These are phyloP conservation scores for Phoenix dactylifera DNA, from an alignment of 176 grass and related monocot species.

Conservation along the genomic window DNA sequence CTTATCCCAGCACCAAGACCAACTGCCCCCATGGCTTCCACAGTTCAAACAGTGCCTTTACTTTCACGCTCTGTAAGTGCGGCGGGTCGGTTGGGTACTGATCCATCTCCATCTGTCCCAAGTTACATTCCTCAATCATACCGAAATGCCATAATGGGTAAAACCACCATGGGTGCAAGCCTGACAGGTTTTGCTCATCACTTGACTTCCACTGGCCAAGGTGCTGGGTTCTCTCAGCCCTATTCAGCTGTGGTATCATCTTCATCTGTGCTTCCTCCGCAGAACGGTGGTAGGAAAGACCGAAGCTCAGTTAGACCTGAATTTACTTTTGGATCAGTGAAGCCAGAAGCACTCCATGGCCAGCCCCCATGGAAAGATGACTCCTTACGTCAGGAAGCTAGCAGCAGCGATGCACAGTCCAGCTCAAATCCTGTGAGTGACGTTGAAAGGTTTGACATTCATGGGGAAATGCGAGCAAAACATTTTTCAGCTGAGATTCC, in stretches of 20 bases:
- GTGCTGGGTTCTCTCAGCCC: slow-evolving; percentile 11
- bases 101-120: slow-evolving; percentile 26
- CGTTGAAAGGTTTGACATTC: slow-evolving; percentile 9
- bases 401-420: neutral
- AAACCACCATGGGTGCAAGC: slow-evolving; percentile 13
- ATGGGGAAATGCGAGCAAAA: slow-evolving; percentile 2
- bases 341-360: slow-evolving; percentile 2
- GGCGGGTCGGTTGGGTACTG: slow-evolving; percentile 35
- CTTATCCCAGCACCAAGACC: slow-evolving; percentile 42
- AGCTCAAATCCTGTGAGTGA: neutral
- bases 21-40: slow-evolving; percentile 22
- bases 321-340: slow-evolving; percentile 16
- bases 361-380: slow-evolving; percentile 7
- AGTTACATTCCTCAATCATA: slow-evolving; percentile 54
- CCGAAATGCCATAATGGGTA: slow-evolving; percentile 59
- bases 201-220: slow-evolving; percentile 29
- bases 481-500: neutral
- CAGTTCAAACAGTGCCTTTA: slow-evolving; percentile 34
- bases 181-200: slow-evolving; percentile 31
- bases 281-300: slow-evolving; percentile 3
- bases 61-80: slow-evolving; percentile 40
- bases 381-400: neutral
- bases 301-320: slow-evolving; percentile 4
- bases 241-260: slow-evolving; percentile 29
- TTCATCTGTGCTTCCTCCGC: slow-evolving; percentile 9